Evolutionary conservation across 768 basidiomycete species (phyloP).

Genomic region (Chlorophyllum brunneum): DNA sequence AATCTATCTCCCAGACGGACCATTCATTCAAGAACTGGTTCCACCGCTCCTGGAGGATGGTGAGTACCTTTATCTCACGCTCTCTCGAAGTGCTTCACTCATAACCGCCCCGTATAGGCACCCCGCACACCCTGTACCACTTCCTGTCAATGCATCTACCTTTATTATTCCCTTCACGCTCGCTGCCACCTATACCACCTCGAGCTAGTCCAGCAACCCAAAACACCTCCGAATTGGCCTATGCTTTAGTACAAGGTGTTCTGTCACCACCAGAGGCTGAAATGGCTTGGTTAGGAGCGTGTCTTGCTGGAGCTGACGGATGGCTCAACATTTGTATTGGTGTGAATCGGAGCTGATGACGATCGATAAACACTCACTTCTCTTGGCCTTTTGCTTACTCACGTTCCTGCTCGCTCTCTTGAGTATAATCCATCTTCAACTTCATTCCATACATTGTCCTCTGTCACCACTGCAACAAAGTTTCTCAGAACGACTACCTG

Average conservation of each 20-base stretch:
- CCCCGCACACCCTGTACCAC: conserved; percentile 63
- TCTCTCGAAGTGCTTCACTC: not conserved
- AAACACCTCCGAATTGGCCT: conserved; percentile 54
- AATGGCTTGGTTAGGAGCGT: conserved; percentile 91
- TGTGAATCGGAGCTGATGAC: conserved; percentile 13
- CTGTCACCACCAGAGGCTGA: conserved; percentile 80
- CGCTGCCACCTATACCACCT: conserved; percentile 40
- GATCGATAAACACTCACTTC: too few species aligned
- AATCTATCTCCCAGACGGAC: conserved; percentile 87
- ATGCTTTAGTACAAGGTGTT: conserved; percentile 83
- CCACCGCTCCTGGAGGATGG: conserved; percentile 78
- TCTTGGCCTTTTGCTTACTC: too few species aligned
- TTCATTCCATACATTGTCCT: too few species aligned
- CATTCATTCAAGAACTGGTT: conserved; percentile 86
- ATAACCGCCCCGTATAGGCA: conserved; percentile 40
- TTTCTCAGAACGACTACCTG: too few species aligned
- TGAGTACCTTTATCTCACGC: conserved; percentile 30
- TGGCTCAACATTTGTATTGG: conserved; percentile 92
- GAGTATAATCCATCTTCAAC: not conserved
- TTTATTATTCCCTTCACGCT: conserved; percentile 64
- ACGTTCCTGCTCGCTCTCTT: too few species aligned
- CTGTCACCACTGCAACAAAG: too few species aligned
- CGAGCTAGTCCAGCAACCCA: conserved; percentile 35
- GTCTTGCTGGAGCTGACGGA: conserved; percentile 90
- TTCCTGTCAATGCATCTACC: conserved; percentile 74